Conservation (phyloP, 768 basidiomycete species). For the Suillus bovinus region DNA sequence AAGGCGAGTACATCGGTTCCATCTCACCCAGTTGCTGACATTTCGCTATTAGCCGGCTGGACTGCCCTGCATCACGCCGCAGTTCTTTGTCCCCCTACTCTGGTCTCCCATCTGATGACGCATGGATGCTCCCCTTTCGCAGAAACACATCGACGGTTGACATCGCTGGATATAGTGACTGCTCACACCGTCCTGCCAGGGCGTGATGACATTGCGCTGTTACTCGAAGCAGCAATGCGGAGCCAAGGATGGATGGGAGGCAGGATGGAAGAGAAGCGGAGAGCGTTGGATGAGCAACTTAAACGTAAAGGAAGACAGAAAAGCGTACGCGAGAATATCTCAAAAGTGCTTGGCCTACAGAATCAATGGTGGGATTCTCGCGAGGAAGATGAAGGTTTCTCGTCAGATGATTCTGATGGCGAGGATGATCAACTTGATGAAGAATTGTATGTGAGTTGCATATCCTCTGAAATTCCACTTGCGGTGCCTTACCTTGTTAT, state of each 20-base stretch:
- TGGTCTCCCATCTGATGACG: constrained; percentile 90
- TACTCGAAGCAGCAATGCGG: constrained; percentile 89
- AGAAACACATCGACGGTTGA: constrained; percentile 75
- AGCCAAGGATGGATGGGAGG: constrained; percentile 81
- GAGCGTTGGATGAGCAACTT: constrained; percentile 54
- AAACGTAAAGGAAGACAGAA: constrained; percentile 55
- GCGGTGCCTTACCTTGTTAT: constrained; percentile 23
- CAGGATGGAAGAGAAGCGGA: constrained; percentile 68
- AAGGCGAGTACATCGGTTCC: constrained; percentile 46
- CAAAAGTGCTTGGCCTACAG: constrained; percentile 54
- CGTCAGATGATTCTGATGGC: constrained; percentile 48
- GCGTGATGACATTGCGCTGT: constrained; percentile 80
- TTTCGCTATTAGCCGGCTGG: constrained; percentile 74
- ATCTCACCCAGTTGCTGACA: constrained; percentile 11
- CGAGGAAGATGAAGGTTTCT: constrained; percentile 43
- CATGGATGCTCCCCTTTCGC: constrained; percentile 86
- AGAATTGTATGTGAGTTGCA: constrained; percentile 45
- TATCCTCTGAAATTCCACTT: constrained; percentile 1
- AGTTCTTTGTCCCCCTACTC: constrained; percentile 82
- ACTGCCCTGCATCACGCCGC: constrained; percentile 93
- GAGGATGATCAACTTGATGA: constrained; percentile 51
- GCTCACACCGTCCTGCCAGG: constrained; percentile 81
- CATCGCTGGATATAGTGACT: constrained; percentile 86
- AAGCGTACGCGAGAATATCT: constrained; percentile 59
- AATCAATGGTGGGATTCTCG: constrained; percentile 66